Base-by-base conservation (phyloP, 2,329 filamentous ascomycete genomes). In the Penicillium sp. region DNA sequence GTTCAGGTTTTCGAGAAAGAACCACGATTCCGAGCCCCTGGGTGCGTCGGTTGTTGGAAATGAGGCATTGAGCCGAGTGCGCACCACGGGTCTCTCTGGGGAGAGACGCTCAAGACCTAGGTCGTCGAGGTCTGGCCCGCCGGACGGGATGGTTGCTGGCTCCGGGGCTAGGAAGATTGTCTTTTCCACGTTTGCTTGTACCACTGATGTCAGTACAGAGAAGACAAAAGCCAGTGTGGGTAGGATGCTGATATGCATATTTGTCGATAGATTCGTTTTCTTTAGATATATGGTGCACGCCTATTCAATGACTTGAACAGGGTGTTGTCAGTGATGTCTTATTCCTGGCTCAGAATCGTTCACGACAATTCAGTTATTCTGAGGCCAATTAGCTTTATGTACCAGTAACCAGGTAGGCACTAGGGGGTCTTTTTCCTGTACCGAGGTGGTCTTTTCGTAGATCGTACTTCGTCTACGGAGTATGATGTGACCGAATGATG, bases 141-240 rank as follows among this genome's bases (percentile, higher is more conserved):
- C 67, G 46, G 78, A 69, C 30, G 85, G 80, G 38, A 87, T 70
- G 46, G 76, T 69, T 61, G 81, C 69, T 28, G 76, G 69, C 28
- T 73, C 65, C 10, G 91, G 90, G 18, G 82, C 89, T 30, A 86
- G 75, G 74, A 99, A 97, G 63, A 97, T 89, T 60, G 81, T 78
- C 73, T 99, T 99, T 69, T 97, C 93, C 47, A 87, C 86, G 69
- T 99, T 97, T 67, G 87, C 89, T 18, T 47, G 31, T 5, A 44
- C 53, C 27, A 57, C 39, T 38, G 46, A 28, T 16, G 53, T 28
- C 18, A 59, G 41, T 28, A 66, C 40, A 3, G 53, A 34, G 25
- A 62, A 35, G 12, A 64, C 28, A 8, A 57, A 30, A 27, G 49
- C 52, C 27, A 60, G 40, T 8, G 37, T 41, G 10, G 50, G 28